Evolutionary conservation across 2,329 filamentous ascomycete genomes (phyloP), one percentile per base, ranked within the genome.

Genomic region (Fusarium illudens): DNA sequence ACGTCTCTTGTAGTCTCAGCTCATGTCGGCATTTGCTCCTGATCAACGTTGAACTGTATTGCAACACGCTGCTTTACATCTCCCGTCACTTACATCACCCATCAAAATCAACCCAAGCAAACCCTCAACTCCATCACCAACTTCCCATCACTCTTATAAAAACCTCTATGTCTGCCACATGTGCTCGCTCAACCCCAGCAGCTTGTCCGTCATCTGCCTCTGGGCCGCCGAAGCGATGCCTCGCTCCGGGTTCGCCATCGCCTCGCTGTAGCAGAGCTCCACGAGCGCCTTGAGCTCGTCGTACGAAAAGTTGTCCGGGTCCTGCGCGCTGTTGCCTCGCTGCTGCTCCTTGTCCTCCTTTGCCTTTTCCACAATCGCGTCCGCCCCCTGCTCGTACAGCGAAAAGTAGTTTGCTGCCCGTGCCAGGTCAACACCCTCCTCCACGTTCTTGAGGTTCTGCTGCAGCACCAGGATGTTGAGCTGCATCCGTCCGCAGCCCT

Each of bases 401-500:
- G 86, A 84, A 74, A 89, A 94, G 80, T 91, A 95, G 61, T 87
- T 84, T 19, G 87, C 85, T 1, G 90, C 87, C 33, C 87, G 82
- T 4, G 84, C 83, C 27, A 95, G 82, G 59, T 87, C 84, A 4
- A 92, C 90, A 9, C 86, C 86, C 2, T 87, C 84, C 78, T 96
- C 93, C 55, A 99, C 90, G 70, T 97, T 97, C 82, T 97, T 97
- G 58, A 99, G 87, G 74, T 97, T 97, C 77, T 99, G 96, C 80
- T 98, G 95, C 53, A 99, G 83, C 37, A 99, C 96, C 22, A 97
- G 86, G 50, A 97, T 93, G 77, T 99, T 97, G 74, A 98, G 88
- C 77, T 94, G 91, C 88, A 99, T 94, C 34, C 94, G 88, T n/a
- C 90, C 89, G 62, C 90, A 92, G 39, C 96, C 96, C 72, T 91